Percentiles rank a stretch among this genome's conserved stretches.
These are phyloP conservation scores for Aureobasidium mangrovei DNA, from an alignment of 2,329 filamentous ascomycete genomes.

Conservation along the genomic window DNA sequence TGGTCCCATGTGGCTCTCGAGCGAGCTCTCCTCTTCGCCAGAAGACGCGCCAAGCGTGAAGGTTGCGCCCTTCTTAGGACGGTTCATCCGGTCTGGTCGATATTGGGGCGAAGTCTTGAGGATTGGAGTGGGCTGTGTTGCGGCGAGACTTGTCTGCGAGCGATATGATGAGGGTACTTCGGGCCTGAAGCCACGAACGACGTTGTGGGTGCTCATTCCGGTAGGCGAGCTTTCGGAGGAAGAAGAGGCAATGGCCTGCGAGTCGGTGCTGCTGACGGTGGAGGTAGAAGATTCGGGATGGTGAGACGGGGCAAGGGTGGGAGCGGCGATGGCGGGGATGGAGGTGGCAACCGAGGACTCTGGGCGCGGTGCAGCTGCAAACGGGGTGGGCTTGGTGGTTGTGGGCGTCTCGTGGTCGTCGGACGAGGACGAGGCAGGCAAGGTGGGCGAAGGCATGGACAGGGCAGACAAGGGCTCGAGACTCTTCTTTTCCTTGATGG, in stretches of 20 bases:
- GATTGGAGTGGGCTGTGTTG: conserved; percentile 47
- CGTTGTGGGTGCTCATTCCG: conserved; percentile 54
- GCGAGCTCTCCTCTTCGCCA: conserved; percentile 74
- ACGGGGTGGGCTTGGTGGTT: conserved; percentile 12
- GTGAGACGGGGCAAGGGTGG: conserved; percentile 21
- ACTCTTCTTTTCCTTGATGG: conserved; percentile 75
- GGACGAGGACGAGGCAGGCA: neutral
- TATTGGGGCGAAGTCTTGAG: conserved; percentile 43
- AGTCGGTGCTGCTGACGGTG: conserved; percentile 38
- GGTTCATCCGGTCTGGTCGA: conserved; percentile 16
- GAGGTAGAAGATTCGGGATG: conserved; percentile 52
- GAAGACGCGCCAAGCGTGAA: conserved; percentile 71
- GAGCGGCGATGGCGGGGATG: conserved; percentile 19
- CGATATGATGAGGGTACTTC: conserved; percentile 62
- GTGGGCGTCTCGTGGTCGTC: conserved; percentile 10
- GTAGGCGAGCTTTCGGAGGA: conserved; percentile 53
- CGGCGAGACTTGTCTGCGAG: conserved; percentile 48
- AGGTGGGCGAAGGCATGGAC: conserved; percentile 20
- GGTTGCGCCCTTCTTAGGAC: conserved; percentile 51
- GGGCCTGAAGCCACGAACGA: conserved; percentile 81
- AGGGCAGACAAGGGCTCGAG: conserved; percentile 49
- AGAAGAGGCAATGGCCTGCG: conserved; percentile 31
- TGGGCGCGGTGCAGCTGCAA: conserved; percentile 20
- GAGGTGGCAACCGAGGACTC: neutral
- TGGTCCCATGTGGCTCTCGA: conserved; percentile 51